Base-by-base conservation (phyloP, 441 rosid species). In the Aleurites moluccanus region DNA sequence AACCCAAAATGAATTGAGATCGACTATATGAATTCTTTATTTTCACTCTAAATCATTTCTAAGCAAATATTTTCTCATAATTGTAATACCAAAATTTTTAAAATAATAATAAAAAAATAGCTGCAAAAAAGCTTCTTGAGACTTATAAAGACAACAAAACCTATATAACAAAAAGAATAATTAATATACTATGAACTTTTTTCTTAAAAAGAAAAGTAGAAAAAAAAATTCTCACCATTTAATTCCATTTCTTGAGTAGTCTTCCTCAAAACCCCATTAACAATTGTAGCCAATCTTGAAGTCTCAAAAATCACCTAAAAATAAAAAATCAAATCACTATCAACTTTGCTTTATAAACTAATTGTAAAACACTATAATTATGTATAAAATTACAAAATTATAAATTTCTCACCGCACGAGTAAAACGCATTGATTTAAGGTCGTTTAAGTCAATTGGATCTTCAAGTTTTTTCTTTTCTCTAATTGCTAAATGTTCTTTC, bases 261-360 rank as follows among this genome's bases (percentile, higher is more conserved):
- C 80, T 93, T 93, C 84, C 98, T 91, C 74, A 93, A 77, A 75
- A 93, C 98, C 45, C 98, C 98, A 83, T 93, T 93, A 53, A 93
- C 98, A 45, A 93, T 83, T 59, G 98, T 90, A 64, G 98, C 98
- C 75, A 93, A 85, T 83, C 98, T 89, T 78, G 93, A 93, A 49
- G 98, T 90, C 88, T 93, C 97, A 82, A 85, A 84, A n/a, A 93
- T 90, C 75, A 91, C 94, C 97, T 92, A 9, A 6, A 28, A 28
- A 16, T 73, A 15, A 49, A 28, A 55, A 28, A 21, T 27, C 13
- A 68, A 21, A 33, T 47, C 10, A 50, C 55, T 18, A 42, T 52
- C 56, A 67, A 33, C 28, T 67, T 35, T 66, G 49, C 20, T 52
- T 16, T 15, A 42, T 23, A 9, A n/a, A 23, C 11, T 23, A 40